These are phyloP conservation scores for Teratosphaeria viscida DNA, from an alignment of 2,329 filamentous ascomycete genomes.

Conservation along the genomic window DNA sequence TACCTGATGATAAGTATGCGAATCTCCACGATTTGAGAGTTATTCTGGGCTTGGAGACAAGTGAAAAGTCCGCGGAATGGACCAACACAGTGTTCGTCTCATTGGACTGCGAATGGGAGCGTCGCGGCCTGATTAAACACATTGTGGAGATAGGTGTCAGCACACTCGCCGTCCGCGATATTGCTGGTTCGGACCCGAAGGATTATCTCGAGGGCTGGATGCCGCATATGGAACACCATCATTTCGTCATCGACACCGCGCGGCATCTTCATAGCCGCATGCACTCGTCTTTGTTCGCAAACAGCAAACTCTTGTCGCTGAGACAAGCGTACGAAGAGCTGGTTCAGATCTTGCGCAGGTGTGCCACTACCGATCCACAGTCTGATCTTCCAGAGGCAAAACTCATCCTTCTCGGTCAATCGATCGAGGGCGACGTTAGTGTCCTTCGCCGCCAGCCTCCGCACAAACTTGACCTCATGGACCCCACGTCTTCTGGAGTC, in stretches of 20 bases:
- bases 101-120: constrained; percentile 72
- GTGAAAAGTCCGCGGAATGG: background rate
- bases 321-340: background rate
- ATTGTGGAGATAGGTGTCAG: constrained; percentile 79
- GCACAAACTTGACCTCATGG: constrained; percentile 26
- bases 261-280: constrained; percentile 1
- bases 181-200: constrained; percentile 48
- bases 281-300: constrained; percentile 5
- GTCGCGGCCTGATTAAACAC: constrained; percentile 45
- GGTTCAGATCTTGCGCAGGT: background rate
- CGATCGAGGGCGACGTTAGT: constrained; percentile 51
- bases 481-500: background rate
- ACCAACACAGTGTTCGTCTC: constrained; percentile 49
- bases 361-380: background rate
- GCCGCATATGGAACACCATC: constrained; percentile 41
- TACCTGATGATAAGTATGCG: background rate
- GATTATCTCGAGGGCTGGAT: constrained; percentile 54
- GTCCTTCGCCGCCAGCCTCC: constrained; percentile 45
- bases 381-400: background rate
- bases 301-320: constrained; percentile 3
- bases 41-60: background rate
- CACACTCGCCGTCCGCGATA: constrained; percentile 56
- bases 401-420: constrained; percentile 58
- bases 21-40: background rate
- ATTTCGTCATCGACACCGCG: constrained; percentile 6